Base-by-base conservation (phyloP, 768 basidiomycete genomes). In the Naganishia randhawae region DNA sequence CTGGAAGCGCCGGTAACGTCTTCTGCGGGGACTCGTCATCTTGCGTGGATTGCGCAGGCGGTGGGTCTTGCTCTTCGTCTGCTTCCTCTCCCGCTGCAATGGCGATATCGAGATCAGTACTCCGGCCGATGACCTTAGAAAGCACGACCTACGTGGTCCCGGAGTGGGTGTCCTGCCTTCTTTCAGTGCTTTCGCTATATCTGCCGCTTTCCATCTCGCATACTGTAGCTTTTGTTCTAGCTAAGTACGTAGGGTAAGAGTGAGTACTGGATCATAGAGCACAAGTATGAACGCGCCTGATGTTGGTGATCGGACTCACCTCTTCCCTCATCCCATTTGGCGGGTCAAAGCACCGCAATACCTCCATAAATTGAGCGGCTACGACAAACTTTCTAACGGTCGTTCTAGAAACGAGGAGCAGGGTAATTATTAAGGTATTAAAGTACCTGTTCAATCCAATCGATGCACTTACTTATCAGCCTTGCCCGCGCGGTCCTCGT, bases 201-300 rank as follows among this genome's bases (percentile, higher is more conserved):
- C 92, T 14, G 89, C 88, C 41, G 95, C 95, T 78, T 97, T 97
- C 94, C 96, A 99, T 78, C 96, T 92, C 4, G 93, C 86, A 80
- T 98, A 99, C 66, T 86, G 87, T 39, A 95, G 86, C 80, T 96
- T 98, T 71, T 89, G 89, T 72, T 87, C 87, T 70, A 86, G 86
- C 91, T 95, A 71, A 13, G 11, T 3, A 52, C 27, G 6, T 8
- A 3, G 16, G 13, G 33, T 27, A 14, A 45, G 41, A 42, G 22
- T 13, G 33, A 19, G 37, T 19, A 41, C 25, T 6, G 8, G 11
- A 22, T 35, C 32, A 16, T 5, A 32, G 50, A 27, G 25, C 2
- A 25, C 65, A 37, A 11, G 65, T 66, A 17, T 8, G 25, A n/a
- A n/a, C n/a, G n/a, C n/a, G n/a, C n/a, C n/a, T n/a, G n/a, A n/a